Evolutionary conservation across 345 rosid genomes (phyloP), one percentile per base, ranked within the genome.

Genomic region (Syzygium grande): DNA sequence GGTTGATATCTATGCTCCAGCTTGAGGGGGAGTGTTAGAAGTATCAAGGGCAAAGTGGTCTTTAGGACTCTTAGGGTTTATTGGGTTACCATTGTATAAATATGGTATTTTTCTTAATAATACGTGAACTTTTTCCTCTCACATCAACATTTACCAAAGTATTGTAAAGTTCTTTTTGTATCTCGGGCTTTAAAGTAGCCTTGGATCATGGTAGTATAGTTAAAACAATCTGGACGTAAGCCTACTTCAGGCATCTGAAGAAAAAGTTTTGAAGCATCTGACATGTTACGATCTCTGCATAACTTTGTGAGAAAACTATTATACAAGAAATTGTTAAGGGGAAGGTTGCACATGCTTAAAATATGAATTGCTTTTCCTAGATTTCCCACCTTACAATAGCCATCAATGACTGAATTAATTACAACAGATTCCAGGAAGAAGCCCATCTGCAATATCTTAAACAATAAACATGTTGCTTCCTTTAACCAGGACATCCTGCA

Each of bases 291-390:
- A 10, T 84, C 87, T 61, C 79, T 51, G 87, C 95, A 91, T 86
- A 92, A 73, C 65, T 90, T 91, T 9, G 93, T 61, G n/a, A 93
- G 84, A 85, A 93, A 92, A 86, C 94, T 93, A 89, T 89, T 92
- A 90, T 89, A 92, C 88, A 91, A 92, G 89, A 90, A 93, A 88
- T 92, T 89, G 87, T 92, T 91, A 11, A 91, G 92, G 86, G 84
- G 92, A 77, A 92, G 89, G 80, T 88, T 86, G 86, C 90, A 90
- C 23, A 52, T 86, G 55, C 92, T 89, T 56, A 93, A 89, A 86
- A 92, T 87, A 85, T 89, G 89, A 59, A 91, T 61, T 52, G 93
- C 94, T 92, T 92, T 87, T 63, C 89, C 91, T 88, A 88, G 89
- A 41, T 89, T 92, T 51, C 92, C 93, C 52, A 84, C 84, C 56